phyloP scores from a whole-genome alignment of 1,284 basidiomycete genomes.

The Pseudozyma tsukubaensis region DNA sequence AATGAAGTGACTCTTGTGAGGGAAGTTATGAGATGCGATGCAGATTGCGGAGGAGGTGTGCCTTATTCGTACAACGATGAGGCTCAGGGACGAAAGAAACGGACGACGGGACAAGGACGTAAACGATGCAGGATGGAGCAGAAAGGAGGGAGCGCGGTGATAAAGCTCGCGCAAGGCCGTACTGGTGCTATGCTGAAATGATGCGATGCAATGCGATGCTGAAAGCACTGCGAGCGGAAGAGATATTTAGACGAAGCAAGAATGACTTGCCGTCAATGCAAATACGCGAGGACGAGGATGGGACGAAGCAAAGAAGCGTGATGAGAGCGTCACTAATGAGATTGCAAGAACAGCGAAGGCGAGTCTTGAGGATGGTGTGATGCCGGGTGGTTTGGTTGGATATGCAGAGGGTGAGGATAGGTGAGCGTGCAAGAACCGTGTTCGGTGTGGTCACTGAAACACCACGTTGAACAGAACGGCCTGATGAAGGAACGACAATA shows the following conservation, averaged over 20 bases:
- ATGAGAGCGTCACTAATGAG: not conserved
- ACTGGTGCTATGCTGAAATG: constrained; percentile 12
- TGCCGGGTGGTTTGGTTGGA: not conserved
- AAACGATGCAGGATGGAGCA: constrained; percentile 11
- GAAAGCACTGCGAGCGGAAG: constrained; percentile 2
- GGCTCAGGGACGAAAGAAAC: not conserved
- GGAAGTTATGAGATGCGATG: constrained; percentile 12
- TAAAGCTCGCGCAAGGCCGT: not conserved
- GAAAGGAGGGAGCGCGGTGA: not conserved
- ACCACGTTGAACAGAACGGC: constrained; percentile 24
- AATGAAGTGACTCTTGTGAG: no score
- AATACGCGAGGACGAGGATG: not conserved
- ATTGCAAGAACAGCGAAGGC: not conserved
- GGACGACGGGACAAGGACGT: not conserved
- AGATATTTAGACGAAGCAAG: constrained; percentile 14
- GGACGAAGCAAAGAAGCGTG: not conserved
- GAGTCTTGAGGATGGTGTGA: no score
- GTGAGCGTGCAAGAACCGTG: constrained; percentile 1
- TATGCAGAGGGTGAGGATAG: constrained; percentile 1
- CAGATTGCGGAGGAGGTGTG: constrained; percentile 16
- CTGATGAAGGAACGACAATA: constrained; percentile 11
- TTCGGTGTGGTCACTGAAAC: constrained; percentile 24
- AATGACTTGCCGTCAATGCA: not conserved
- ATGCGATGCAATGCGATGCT: constrained; percentile 29
- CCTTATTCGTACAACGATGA: constrained; percentile 11